These are phyloP conservation scores for Aspergillus sp. DNA, from an alignment of 2,329 filamentous ascomycete species.

Conservation along the genomic window DNA sequence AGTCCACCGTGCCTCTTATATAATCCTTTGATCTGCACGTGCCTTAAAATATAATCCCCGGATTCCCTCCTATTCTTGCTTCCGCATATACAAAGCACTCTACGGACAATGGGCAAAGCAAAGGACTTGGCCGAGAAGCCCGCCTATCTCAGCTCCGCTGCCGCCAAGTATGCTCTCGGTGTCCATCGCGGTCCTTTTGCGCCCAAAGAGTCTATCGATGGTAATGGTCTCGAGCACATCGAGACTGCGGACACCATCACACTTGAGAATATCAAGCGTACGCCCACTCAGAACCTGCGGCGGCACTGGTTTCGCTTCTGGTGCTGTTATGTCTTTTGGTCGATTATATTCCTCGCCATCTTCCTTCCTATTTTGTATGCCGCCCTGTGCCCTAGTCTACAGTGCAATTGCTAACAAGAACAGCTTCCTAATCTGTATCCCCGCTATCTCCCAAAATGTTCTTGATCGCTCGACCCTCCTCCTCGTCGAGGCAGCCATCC, in stretches of 20 bases:
- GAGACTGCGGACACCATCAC: constrained; percentile 22
- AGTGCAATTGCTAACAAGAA: constrained; percentile 2
- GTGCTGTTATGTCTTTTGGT: constrained; percentile 30
- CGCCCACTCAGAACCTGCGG: constrained; percentile 20
- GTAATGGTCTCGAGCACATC: constrained; percentile 18
- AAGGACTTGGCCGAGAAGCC: constrained; percentile 17
- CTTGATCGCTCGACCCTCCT: constrained; percentile 32
- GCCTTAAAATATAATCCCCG: not conserved
- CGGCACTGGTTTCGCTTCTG: constrained; percentile 35
- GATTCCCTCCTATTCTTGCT: not conserved
- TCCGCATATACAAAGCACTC: not conserved
- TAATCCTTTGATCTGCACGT: not conserved
- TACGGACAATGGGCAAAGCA: constrained; percentile 15
- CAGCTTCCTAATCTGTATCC: constrained; percentile 35
- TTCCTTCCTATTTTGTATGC: constrained; percentile 36
- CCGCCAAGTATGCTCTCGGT: constrained; percentile 26
- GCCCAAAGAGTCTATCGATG: constrained; percentile 8
- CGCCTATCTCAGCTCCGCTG: constrained; percentile 18
- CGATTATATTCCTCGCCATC: constrained; percentile 33
- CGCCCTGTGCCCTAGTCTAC: not conserved
- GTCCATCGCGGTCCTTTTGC: constrained; percentile 24
- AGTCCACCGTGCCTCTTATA: not conserved
- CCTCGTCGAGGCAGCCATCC: constrained; percentile 28
- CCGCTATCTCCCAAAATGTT: constrained; percentile 35
- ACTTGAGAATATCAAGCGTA: constrained; percentile 17